A percentile compares a stretch with the other conserved stretches of the same genome.
These are phyloP conservation scores for Boletus subcaerulescens DNA, from an alignment of 768 basidiomycete genomes.

Conservation along the genomic window DNA sequence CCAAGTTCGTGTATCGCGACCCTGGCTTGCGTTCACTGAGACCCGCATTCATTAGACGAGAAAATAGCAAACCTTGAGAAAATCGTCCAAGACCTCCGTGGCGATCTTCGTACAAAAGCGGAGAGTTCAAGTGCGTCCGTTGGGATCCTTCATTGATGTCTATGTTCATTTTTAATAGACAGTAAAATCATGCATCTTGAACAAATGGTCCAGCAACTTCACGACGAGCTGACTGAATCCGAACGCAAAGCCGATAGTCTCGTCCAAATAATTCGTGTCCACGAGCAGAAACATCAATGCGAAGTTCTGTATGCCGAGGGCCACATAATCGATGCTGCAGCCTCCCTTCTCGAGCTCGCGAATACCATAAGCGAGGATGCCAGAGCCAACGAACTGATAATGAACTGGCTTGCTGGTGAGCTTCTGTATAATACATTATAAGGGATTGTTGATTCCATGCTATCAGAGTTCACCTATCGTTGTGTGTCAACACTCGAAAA, in stretches of 20 bases:
- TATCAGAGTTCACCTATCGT: background rate
- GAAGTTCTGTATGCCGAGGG: background rate
- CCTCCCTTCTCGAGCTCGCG: background rate
- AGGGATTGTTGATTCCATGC: background rate
- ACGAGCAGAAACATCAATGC: background rate
- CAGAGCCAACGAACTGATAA: background rate
- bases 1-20: background rate
- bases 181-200: background rate
- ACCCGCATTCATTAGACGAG: background rate
- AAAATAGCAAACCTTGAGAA: background rate
- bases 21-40: background rate
- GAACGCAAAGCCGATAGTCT: background rate
- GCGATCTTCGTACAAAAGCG: background rate
- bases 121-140: background rate
- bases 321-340: background rate
- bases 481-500: background rate
- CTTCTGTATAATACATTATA: background rate
- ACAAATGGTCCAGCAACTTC: background rate
- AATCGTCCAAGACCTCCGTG: background rate
- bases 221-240: background rate
- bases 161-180: background rate
- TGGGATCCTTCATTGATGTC: background rate
- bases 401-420: constrained; percentile 3
- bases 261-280: background rate
- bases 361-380: background rate